Percentiles rank a stretch among this genome's conserved stretches.
Evolutionary conservation across 306 rosid species (phyloP).

Genomic region (Cicer judaicum): DNA sequence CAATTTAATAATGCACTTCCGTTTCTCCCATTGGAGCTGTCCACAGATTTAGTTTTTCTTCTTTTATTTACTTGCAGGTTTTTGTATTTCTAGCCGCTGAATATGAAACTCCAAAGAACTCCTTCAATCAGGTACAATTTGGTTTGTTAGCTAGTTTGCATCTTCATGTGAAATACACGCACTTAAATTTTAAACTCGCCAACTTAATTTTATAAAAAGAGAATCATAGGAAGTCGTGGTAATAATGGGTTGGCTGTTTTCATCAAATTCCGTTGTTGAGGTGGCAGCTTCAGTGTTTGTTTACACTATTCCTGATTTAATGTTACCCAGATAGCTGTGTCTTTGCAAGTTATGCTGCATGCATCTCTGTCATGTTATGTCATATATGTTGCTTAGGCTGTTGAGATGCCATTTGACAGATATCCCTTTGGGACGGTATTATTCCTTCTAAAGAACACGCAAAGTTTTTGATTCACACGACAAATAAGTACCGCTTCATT

Average conservation of each 20-base stretch:
- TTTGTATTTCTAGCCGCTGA: slow-evolving; percentile 88
- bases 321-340: neutral
- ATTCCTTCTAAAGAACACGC: slow-evolving; percentile 72
- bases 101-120: slow-evolving; percentile 72
- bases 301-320: slow-evolving; percentile 1
- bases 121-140: slow-evolving; percentile 71
- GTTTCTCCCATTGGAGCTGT: neutral
- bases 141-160: slow-evolving; percentile 18
- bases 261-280: slow-evolving; percentile 4
- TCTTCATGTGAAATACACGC: slow-evolving; percentile 9
- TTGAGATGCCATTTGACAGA: slow-evolving; percentile 47
- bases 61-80: slow-evolving; percentile 58
- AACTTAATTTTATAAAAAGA: neutral
- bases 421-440: slow-evolving; percentile 89
- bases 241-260: slow-evolving; percentile 10
- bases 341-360: slow-evolving; percentile 23
- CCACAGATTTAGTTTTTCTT: slow-evolving; percentile 22
- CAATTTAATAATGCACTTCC: neutral
- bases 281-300: slow-evolving; percentile 5
- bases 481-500: slow-evolving; percentile 76
- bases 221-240: slow-evolving; percentile 1
- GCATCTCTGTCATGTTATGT: slow-evolving; percentile 16
- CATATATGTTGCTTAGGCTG: slow-evolving; percentile 22
- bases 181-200: slow-evolving; percentile 19
- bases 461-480: slow-evolving; percentile 64